phyloP scores from a whole-genome alignment of 192 early-diverging fungal species.

The Borealophlyctis nickersoniae region DNA sequence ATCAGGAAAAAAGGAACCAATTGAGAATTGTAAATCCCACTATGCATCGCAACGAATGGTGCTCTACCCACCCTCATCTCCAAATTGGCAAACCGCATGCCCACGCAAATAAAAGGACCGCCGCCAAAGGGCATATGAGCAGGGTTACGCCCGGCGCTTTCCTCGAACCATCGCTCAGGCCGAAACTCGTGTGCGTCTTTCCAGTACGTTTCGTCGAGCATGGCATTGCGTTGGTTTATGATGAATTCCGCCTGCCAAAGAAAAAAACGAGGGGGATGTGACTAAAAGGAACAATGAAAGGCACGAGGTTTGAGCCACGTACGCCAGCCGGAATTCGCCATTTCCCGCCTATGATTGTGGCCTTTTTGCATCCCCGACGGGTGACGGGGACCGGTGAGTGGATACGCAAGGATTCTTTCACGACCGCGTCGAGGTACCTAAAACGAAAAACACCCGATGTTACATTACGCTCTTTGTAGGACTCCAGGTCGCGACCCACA shows the following conservation, averaged over 20 bases:
- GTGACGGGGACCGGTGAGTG: constrained; percentile 20
- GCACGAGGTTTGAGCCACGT: constrained; percentile 28
- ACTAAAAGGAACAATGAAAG: no score
- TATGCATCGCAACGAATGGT: no score
- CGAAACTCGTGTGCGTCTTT: constrained; percentile 30
- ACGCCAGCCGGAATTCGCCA: constrained; percentile 23
- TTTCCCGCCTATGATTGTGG: constrained; percentile 15
- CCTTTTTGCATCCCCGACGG: background rate
- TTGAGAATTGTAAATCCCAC: no score
- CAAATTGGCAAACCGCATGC: constrained; percentile 7
- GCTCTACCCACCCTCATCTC: background rate
- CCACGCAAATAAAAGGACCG: constrained; percentile 38
- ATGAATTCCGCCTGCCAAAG: no score
- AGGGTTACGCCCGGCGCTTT: constrained; percentile 11
- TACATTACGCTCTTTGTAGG: constrained; percentile 5
- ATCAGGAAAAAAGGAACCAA: no score
- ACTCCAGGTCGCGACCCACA: background rate
- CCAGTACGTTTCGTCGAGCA: no score
- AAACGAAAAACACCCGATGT: no score
- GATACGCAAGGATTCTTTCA: constrained; percentile 39
- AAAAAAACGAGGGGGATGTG: no score
- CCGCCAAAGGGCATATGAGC: constrained; percentile 42
- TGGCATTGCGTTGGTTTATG: no score
- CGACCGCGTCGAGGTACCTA: constrained; percentile 32
- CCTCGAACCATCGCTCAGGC: constrained; percentile 39